Base-by-base conservation (phyloP, 2,329 filamentous ascomycete genomes). In the Fusarium pininemorale region DNA sequence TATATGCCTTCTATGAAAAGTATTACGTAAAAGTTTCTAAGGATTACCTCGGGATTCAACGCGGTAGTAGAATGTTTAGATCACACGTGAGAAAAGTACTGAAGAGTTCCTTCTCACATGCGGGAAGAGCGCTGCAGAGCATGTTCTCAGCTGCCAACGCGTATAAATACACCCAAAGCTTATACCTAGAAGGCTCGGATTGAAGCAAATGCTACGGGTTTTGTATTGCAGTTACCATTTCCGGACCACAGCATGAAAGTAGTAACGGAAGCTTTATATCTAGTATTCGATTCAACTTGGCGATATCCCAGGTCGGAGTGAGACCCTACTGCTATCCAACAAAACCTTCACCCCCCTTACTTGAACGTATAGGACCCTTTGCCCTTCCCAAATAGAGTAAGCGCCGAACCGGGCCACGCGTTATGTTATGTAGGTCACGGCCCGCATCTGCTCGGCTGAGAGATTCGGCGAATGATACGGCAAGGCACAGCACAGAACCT, bases 191-290 rank as follows among this genome's bases (percentile, higher is more conserved):
- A 26, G 16, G 16, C 16, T 18, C 10, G 2, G 7, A n/a, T 24
- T 16, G 0, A 44, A 24, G 2, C 6, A 18, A 15, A 5, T 44
- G 41, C 41, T 24, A 4, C 15, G 10, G 11, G 15, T 8, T 24
- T 18, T 7, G 7, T 24, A 16, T 8, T 5, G 2, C 5, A 44
- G 15, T 18, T 12, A 5, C 5, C 10, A 12, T 24, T 18, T 18
- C 1, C 5, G 15, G 1, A 18, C 15, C 10, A 24, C 2, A 10
- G n/a, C 10, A 16, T 16, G n/a, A 11, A 11, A 24, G 22, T 10
- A 11, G 41, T 16, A 16, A 15, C n/a, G 15, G 15, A 16, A 18
- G n/a, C n/a, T 44, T n/a, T 5, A 5, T 6, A 44, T 24, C 10
- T 12, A 44, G 11, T 0, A 24, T 42, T 42, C 3, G 14, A 16